Conservation (phyloP, 2,329 filamentous ascomycete genomes). For the Dactylellina parvicollis region DNA sequence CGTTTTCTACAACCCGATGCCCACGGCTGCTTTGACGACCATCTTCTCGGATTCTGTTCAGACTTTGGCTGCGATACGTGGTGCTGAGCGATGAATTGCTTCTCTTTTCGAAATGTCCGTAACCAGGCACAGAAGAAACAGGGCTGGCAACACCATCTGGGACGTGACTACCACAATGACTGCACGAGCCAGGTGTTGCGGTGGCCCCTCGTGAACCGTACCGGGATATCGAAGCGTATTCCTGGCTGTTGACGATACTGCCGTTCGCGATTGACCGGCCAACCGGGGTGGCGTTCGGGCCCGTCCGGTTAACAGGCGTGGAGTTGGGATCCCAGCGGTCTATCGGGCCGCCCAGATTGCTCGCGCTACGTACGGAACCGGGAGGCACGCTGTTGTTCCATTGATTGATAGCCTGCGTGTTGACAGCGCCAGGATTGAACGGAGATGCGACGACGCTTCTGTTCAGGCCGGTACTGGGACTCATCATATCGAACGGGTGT, state of each 20-base stretch:
- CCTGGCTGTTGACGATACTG: conserved; percentile 38
- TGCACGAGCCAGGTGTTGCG: conserved; percentile 45
- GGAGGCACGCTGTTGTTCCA: conserved; percentile 48
- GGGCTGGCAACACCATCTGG: conserved; percentile 16
- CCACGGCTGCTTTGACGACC: conserved; percentile 47
- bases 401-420: conserved; percentile 46
- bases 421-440: conserved; percentile 40
- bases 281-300: conserved; percentile 45
- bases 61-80: conserved; percentile 42
- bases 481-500: conserved; percentile 40
- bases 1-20: conserved; percentile 21
- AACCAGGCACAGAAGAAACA: conserved; percentile 8
- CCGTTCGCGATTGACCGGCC: conserved; percentile 40
- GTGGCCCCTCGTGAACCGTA: conserved; percentile 46
- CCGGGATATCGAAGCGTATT: conserved; percentile 43
- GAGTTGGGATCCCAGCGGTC: conserved; percentile 49
- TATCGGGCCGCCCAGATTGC: conserved; percentile 40
- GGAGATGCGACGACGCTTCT: conserved; percentile 46
- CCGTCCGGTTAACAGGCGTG: conserved; percentile 41
- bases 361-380: conserved; percentile 43
- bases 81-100: conserved; percentile 44
- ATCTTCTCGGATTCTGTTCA: conserved; percentile 44
- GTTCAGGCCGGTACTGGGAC: conserved; percentile 33
- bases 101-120: conserved; percentile 25
- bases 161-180: conserved; percentile 48